A percentile compares a stretch with the other conserved stretches of the same genome.
Conservation (phyloP, 805 yeast species). For the Zygosaccharomyces gambellarensis region DNA sequence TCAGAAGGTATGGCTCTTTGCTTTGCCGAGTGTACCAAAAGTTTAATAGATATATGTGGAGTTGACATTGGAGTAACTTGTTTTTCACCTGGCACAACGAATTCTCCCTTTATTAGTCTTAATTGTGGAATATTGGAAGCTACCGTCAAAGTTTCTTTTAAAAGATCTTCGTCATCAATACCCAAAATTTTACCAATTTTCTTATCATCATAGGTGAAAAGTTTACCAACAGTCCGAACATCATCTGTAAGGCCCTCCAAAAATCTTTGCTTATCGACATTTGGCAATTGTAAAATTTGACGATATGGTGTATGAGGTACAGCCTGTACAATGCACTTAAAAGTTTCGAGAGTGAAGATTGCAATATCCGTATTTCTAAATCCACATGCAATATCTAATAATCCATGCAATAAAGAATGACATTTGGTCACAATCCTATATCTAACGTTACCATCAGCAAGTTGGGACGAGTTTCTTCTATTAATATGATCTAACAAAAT, state of each 20-base stretch:
- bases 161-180: slow-evolving; percentile 40
- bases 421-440: slow-evolving; percentile 56
- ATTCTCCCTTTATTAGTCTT: slow-evolving; percentile 62
- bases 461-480: slow-evolving; percentile 40
- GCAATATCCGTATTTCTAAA: slow-evolving; percentile 72
- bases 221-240: slow-evolving; percentile 62
- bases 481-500: slow-evolving; percentile 55
- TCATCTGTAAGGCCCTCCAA: slow-evolving; percentile 25
- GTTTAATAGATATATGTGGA: slow-evolving; percentile 71
- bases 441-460: slow-evolving; percentile 39
- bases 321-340: slow-evolving; percentile 73
- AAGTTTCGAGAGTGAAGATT: slow-evolving; percentile 55
- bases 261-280: slow-evolving; percentile 49
- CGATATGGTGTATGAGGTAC: slow-evolving; percentile 51
- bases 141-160: slow-evolving; percentile 47
- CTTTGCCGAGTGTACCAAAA: slow-evolving; percentile 66
- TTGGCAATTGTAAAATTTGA: slow-evolving; percentile 78
- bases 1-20: slow-evolving; percentile 50
- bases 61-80: slow-evolving; percentile 64
- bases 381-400: slow-evolving; percentile 74
- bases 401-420: slow-evolving; percentile 60
- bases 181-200: slow-evolving; percentile 56
- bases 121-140: slow-evolving; percentile 66
- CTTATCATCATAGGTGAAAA: slow-evolving; percentile 53
- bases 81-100: slow-evolving; percentile 83